Base-by-base conservation (phyloP, 495 filamentous ascomycete species). In the Sordaria brevicollis region DNA sequence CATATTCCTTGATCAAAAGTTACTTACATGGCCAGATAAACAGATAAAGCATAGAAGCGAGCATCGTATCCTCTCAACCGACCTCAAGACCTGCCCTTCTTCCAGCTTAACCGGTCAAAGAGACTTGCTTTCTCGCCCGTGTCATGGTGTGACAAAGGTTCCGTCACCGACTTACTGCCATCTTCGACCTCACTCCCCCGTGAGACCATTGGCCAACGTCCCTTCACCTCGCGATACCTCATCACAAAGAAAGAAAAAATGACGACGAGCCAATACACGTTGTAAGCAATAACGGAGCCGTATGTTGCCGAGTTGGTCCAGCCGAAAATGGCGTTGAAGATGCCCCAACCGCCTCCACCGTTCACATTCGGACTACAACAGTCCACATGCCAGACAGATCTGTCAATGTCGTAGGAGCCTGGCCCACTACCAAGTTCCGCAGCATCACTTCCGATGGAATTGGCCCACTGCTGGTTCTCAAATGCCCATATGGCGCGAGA, bases 251-350 rank as follows among this genome's bases (percentile, higher is more conserved):
- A 90, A 1, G 79, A 82, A 31, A 83, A 62, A 65, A 92, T 91
- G 49, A 93, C 84, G 13, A 79, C 79, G 34, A 96, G 79, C 91
- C 87, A 97, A 82, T 96, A 97, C 5, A 96, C 33, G 74, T 97
- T 96, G 81, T 97, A 97, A 4, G 90, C 88, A 70, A 97, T 88
- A 41, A 95, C 90, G 0, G 88, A 90, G 65, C 89, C 92, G 69
- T 94, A 93, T 0, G 92, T 94, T 1, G 92, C 94, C 0, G 91
- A 91, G 79, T 97, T 97, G 69, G 89, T 87, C 94, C 94, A 97
- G 29, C 94, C 94, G 9, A 92, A 77, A 66, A 89, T 80, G 19
- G 91, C 88, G 71, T 94, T 96, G 83, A 97, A 96, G 75, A 97
- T 87, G 57, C 92, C 93, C 94, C 94, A 97, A 31, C 92, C 93